Evolutionary conservation across 2,329 filamentous ascomycete genomes (phyloP), one percentile per base, ranked within the genome.

Genomic region (Arthrobotrys sinensis): DNA sequence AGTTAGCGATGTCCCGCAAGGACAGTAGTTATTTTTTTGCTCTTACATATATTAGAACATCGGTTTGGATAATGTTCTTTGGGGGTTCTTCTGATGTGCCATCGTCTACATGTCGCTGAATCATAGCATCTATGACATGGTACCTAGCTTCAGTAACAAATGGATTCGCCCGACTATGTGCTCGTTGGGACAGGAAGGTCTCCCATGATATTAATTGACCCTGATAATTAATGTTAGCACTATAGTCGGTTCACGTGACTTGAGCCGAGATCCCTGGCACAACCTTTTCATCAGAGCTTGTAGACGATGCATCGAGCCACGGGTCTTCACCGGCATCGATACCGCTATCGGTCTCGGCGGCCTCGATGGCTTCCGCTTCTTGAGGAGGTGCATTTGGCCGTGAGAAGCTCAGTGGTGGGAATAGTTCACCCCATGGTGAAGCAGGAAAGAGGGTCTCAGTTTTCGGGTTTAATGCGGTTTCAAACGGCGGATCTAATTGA

Each of bases 111-210:
- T 83, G 81, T 19, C 82, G 82, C 46, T 81, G 81, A 2, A 92
- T 80, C 1, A 90, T 86, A 5, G 91, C 89, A 84, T 95, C 91
- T 77, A 93, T 92, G 1, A 88, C 87, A 8, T 83, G 83, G 0
- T 91, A 86, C 0, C 91, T 91, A 32, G 90, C 89, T 84, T 96
- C 93, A 1, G 90, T 91, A 11, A 94, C 84, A 79, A 92, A 91
- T 1, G 87, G 83, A 0, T 89, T 87, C 46, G 78, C 81, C 1
- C 83, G 80, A 8, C 85, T 84, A 3, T 85, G 82, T 4, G 85
- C 82, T n/a, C 85, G 82, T 0, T 84, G 81, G 10, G 84, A 82
- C 1, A 87, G 84, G 81, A 94, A 94, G 1, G 84, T 85, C 80
- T 93, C 90, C 93, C 93, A 96, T 0, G 90, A 91, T 77, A 87